Conservation (phyloP, 2,329 filamentous ascomycete genomes). For the Arthrobotrys conoides region DNA sequence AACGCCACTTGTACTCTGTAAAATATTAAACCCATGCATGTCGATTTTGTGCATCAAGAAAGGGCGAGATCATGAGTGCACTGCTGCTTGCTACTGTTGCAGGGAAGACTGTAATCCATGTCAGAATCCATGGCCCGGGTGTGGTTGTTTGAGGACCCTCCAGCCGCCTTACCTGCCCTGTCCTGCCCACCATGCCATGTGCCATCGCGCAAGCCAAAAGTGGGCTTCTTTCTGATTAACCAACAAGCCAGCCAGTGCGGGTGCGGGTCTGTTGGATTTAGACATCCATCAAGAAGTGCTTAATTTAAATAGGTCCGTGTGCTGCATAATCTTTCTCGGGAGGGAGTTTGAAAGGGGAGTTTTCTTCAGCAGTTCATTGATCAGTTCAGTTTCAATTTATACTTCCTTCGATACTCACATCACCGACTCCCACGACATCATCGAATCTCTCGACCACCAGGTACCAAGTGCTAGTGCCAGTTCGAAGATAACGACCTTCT, state of each 20-base stretch:
- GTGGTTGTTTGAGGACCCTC: conserved; percentile 14
- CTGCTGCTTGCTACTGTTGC: background rate
- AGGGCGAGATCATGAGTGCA: background rate
- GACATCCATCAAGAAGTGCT: conserved; percentile 2
- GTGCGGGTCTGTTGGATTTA: conserved; percentile 7
- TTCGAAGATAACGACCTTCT: background rate
- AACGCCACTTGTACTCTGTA: background rate
- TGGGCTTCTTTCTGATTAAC: background rate
- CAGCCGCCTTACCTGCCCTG: conserved; percentile 3
- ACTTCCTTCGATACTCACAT: too few relatives aligned
- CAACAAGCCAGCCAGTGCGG: background rate
- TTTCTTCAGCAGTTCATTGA: too few relatives aligned
- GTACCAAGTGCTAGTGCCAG: background rate
- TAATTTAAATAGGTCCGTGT: conserved; percentile 27
- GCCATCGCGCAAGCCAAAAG: conserved; percentile 18
- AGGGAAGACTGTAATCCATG: conserved; percentile 9
- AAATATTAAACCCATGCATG: conserved; percentile 1
- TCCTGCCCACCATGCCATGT: background rate
- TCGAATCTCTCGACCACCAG: background rate
- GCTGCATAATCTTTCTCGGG: background rate
- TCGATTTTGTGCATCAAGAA: background rate
- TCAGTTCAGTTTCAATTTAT: too few relatives aligned
- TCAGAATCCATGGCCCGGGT: background rate
- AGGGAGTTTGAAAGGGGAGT: too few relatives aligned
- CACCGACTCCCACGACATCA: background rate